Conservation (phyloP, 768 basidiomycete species). For the Fibroporia radiculosa region DNA sequence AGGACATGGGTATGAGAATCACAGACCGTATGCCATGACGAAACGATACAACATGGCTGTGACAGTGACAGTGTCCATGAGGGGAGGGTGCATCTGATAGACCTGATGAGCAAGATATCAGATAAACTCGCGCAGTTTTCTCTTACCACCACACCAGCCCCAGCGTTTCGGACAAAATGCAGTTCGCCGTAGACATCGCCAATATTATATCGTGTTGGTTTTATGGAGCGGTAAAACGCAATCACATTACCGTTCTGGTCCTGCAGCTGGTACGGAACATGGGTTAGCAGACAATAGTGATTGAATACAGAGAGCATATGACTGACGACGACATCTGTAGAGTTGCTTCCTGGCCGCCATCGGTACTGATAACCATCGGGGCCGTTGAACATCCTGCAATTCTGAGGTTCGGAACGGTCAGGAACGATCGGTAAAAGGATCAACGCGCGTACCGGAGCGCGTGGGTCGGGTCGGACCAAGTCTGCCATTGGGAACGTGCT, state of each 20-base stretch:
- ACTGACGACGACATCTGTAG: slow-evolving; percentile 46
- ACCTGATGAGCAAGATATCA: slow-evolving; percentile 8
- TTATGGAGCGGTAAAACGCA: slow-evolving; percentile 74
- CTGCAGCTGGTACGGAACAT: slow-evolving; percentile 45
- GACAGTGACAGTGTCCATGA: slow-evolving; percentile 84
- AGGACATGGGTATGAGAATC: slow-evolving; percentile 12
- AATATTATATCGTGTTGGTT: slow-evolving; percentile 73
- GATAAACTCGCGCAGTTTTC: slow-evolving; percentile 10
- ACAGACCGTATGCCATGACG: slow-evolving; percentile 45
- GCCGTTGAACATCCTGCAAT: slow-evolving; percentile 59
- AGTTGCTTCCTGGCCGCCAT: slow-evolving; percentile 64
- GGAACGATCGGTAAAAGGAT: background rate
- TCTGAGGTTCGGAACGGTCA: slow-evolving; percentile 16
- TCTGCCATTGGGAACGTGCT: slow-evolving; percentile 77
- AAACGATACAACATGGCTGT: slow-evolving; percentile 84
- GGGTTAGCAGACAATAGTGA: slow-evolving; percentile 3
- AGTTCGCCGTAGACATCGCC: slow-evolving; percentile 85
- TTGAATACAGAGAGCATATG: background rate
- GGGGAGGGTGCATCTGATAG: slow-evolving; percentile 72
- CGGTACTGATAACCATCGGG: slow-evolving; percentile 77
- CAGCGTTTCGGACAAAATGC: slow-evolving; percentile 72
- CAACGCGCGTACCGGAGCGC: slow-evolving; percentile 43
- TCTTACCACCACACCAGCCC: slow-evolving; percentile 73
- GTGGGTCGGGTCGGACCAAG: slow-evolving; percentile 64
- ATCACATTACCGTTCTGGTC: slow-evolving; percentile 63